Evolutionary conservation across 164 flowering plant genomes (phyloP), one percentile per base, ranked within the genome.

Genomic region (Santalum album): DNA sequence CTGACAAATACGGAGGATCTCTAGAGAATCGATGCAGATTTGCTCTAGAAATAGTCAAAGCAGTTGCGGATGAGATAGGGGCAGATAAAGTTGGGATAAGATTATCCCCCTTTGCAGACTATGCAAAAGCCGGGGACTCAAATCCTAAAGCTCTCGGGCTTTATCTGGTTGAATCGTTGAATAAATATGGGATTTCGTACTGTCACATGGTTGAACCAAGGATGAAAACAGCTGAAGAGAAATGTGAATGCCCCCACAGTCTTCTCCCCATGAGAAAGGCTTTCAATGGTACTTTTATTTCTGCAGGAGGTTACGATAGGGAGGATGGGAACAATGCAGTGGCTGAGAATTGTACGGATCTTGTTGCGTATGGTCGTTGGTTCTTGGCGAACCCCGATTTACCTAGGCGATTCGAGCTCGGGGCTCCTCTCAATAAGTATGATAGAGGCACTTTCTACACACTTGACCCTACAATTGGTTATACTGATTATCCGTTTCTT

Each of bases 341-440:
- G 22, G 23, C 6, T 20, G 23, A 46, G 4, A 14, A 14, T 11
- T 22, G 50, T 3, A 46, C 50, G 6, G 50, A 46, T 46, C 50
- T 46, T 11, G 50, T 46, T 20, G 50, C 50, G 6, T 46, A 46
- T 46, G 50, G 50, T 5, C 50, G 50, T 46, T 19, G 50, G 50
- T 46, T 46, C 50, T 46, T 46, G 50, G 50, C 50, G 4, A 46
- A 46, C 10, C 50, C 50, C 0, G 50, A 46, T 23, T 22, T 46
- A 11, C 50, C 50, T 7, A 46, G 25, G 25, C n/a, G 50, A 23
- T 46, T 46, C 14, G 0, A 20, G 23, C 22, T 46, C 2, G 23
- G 18, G 5, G 50, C 25, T 20, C 25, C 25, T 6, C 50, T 46
- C 4, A 46, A 46, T 22, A 46, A 46, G 50, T 46, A 46, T n/a